These are phyloP conservation scores for Amaranthus cruentus DNA, from an alignment of 148 eudicot species.

Conservation along the genomic window DNA sequence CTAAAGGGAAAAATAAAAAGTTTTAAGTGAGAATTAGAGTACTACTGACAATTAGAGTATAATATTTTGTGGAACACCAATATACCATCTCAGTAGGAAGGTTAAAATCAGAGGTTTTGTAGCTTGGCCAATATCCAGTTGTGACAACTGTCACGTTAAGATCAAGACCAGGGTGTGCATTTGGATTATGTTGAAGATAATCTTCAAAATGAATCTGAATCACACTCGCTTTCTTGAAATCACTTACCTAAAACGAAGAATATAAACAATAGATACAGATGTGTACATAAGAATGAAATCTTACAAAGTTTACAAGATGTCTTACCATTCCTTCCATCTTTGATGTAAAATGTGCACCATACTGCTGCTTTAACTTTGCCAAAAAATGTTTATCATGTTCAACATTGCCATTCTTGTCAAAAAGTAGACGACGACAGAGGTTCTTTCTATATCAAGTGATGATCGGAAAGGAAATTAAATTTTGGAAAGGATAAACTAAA, in stretches of 20 bases:
- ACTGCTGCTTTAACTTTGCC: slow-evolving; percentile 79
- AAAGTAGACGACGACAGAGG: slow-evolving; percentile 75
- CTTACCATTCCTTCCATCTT: slow-evolving; percentile 90
- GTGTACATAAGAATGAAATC: not conserved
- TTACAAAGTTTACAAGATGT: not conserved
- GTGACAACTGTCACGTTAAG: slow-evolving; percentile 81
- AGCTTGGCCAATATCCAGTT: slow-evolving; percentile 88
- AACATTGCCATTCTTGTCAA: slow-evolving; percentile 77
- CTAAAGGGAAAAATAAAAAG: slow-evolving; percentile 25
- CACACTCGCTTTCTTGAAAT: slow-evolving; percentile 70
- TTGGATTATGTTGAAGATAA: slow-evolving; percentile 43
- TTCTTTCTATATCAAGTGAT: slow-evolving; percentile 47
- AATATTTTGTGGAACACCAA: not conserved
- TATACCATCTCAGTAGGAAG: slow-evolving; percentile 77
- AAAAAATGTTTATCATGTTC: slow-evolving; percentile 82
- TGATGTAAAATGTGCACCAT: slow-evolving; percentile 85
- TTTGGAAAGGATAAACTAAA: not conserved
- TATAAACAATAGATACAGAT: not conserved
- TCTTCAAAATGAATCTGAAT: slow-evolving; percentile 71
- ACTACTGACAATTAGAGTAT: not conserved
- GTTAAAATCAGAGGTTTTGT: slow-evolving; percentile 72
- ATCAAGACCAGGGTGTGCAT: slow-evolving; percentile 59
- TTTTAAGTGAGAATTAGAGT: not conserved
- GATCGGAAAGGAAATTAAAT: not conserved
- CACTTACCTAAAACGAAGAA: slow-evolving; percentile 57